A percentile compares a stretch with the other conserved stretches of the same genome.
These are phyloP conservation scores for Fomitopsis pulvina DNA, from an alignment of 768 basidiomycete species.

Conservation along the genomic window DNA sequence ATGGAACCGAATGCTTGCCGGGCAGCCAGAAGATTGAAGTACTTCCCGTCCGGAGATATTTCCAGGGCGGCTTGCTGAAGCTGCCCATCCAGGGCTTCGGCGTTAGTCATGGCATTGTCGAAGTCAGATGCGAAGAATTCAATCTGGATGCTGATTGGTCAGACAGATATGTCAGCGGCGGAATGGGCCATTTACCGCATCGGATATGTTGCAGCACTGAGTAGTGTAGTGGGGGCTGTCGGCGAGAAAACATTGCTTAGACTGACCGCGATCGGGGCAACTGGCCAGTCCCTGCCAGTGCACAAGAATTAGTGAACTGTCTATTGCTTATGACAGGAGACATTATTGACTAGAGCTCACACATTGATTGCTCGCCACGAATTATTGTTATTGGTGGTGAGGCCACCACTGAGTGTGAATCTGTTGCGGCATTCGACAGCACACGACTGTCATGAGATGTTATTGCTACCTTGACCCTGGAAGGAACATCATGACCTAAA, in stretches of 20 bases:
- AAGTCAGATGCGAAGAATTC: constrained; percentile 16
- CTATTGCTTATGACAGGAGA: not conserved
- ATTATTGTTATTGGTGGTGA: constrained; percentile 3
- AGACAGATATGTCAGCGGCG: not conserved
- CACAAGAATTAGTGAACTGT: not conserved
- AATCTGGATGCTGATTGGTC: constrained; percentile 7
- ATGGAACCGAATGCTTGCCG: constrained; percentile 19
- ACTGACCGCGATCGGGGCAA: constrained; percentile 21
- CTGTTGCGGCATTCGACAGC: constrained; percentile 7
- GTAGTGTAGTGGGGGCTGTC: constrained; percentile 12
- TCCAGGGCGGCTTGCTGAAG: constrained; percentile 14
- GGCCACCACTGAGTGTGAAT: constrained; percentile 11
- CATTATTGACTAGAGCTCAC: constrained; percentile 2
- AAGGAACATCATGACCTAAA: not conserved
- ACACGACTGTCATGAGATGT: constrained; percentile 12
- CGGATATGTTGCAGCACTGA: not conserved
- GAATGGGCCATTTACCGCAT: constrained; percentile 8
- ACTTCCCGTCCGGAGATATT: constrained; percentile 15
- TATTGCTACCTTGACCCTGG: not conserved
- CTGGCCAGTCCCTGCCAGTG: constrained; percentile 4
- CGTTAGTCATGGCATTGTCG: constrained; percentile 8
- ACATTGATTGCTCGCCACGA: constrained; percentile 9
- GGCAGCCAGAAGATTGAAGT: constrained; percentile 13
- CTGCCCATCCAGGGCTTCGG: constrained; percentile 16
- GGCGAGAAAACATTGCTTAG: constrained; percentile 18